phyloP scores from a whole-genome alignment of 345 rosid species.

The Pseudoturritis turrita region DNA sequence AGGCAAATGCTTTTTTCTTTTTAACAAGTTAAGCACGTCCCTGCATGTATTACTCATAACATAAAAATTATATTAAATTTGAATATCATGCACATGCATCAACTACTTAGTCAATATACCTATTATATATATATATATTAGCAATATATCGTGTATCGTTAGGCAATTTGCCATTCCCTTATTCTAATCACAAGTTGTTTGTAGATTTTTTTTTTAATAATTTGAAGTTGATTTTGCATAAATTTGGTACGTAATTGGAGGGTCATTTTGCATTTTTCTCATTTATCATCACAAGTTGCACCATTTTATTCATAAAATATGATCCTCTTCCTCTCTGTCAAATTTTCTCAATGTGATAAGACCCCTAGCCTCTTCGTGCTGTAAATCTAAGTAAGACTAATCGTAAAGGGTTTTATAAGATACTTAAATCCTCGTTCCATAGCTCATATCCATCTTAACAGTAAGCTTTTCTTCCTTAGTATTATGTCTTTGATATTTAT shows the following conservation, averaged over 20 bases:
- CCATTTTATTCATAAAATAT: neutral
- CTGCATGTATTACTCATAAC: too few species aligned
- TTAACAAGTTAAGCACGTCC: too few species aligned
- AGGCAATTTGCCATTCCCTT: neutral
- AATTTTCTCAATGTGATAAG: neutral
- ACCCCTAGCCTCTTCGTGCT: neutral
- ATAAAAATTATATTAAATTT: too few species aligned
- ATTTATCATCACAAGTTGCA: neutral
- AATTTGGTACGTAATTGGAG: neutral
- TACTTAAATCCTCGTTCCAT: neutral
- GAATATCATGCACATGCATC: too few species aligned
- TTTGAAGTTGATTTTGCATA: neutral
- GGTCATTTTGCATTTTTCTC: neutral
- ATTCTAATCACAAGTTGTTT: neutral
- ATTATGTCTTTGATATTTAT: neutral
- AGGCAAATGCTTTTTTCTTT: too few species aligned
- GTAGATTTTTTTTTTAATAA: neutral
- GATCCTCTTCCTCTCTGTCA: neutral
- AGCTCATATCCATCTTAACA: neutral
- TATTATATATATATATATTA: too few species aligned
- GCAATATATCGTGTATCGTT: neutral
- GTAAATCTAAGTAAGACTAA: neutral
- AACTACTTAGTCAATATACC: too few species aligned
- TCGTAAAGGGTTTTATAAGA: neutral
- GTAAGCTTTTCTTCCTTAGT: neutral